Conservation (phyloP, 2,329 filamentous ascomycete genomes). For the Xylariaceae sp. region DNA sequence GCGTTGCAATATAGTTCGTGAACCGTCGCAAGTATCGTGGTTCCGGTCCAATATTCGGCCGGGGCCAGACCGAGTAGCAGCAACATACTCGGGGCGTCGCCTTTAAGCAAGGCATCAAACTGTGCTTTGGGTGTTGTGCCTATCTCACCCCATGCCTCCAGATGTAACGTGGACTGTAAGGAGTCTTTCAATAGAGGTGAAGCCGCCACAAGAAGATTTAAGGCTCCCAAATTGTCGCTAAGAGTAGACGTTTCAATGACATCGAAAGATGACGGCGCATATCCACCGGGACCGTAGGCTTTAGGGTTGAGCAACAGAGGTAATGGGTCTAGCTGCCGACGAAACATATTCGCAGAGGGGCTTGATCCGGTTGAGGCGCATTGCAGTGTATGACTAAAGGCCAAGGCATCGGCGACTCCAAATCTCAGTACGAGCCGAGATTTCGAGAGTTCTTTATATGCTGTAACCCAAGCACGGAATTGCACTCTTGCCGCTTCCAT, state of each 20-base stretch:
- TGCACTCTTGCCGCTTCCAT: slow-evolving; percentile 40
- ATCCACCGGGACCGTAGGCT: slow-evolving; percentile 37
- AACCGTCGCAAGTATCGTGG: slow-evolving; percentile 38
- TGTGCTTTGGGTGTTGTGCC: slow-evolving; percentile 29
- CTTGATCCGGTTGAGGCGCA: slow-evolving; percentile 31
- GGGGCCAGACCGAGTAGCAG: slow-evolving; percentile 49
- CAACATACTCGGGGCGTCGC: slow-evolving; percentile 44
- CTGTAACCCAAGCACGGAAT: slow-evolving; percentile 44
- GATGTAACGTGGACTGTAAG: slow-evolving; percentile 46
- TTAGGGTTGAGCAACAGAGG: slow-evolving; percentile 40
- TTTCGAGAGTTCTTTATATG: slow-evolving; percentile 35
- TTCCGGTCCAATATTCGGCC: slow-evolving; percentile 49
- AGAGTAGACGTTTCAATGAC: slow-evolving; percentile 54
- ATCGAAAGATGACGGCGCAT: slow-evolving; percentile 46
- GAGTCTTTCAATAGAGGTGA: slow-evolving; percentile 43
- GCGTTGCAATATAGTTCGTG: slow-evolving; percentile 37
- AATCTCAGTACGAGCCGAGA: slow-evolving; percentile 42
- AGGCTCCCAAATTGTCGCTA: slow-evolving; percentile 39
- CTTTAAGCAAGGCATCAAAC: slow-evolving; percentile 43
- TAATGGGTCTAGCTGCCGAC: slow-evolving; percentile 38
- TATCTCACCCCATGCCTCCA: slow-evolving; percentile 41
- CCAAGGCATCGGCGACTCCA: slow-evolving; percentile 45
- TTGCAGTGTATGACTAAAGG: slow-evolving; percentile 51
- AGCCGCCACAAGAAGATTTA: slow-evolving; percentile 45
- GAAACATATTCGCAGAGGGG: slow-evolving; percentile 40